Evolutionary conservation across 306 rosid species (phyloP).

Genomic region (Myrica gale): DNA sequence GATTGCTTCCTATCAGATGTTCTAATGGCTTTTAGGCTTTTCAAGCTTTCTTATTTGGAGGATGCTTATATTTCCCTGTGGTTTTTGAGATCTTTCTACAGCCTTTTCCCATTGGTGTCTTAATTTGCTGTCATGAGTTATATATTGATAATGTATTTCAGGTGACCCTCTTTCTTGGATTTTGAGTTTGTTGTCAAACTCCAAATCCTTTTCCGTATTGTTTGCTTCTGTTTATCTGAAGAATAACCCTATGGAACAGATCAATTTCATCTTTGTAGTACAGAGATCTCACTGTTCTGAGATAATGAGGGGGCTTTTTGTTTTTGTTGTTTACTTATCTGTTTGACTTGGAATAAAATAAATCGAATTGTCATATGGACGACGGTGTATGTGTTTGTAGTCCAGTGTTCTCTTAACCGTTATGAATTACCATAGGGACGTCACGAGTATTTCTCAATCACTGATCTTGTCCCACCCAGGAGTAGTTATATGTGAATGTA

Average conservation of each 20-base stretch:
- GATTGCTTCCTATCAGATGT: neutral
- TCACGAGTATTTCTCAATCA: neutral
- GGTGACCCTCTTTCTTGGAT: too few relatives aligned
- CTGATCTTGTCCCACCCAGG: neutral
- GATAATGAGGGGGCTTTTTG: neutral
- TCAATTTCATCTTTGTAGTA: neutral
- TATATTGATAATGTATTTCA: too few relatives aligned
- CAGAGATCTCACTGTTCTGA: too few relatives aligned
- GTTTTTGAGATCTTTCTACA: neutral
- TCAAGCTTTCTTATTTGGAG: neutral
- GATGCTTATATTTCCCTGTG: neutral
- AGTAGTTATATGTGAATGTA: neutral
- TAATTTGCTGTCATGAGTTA: neutral
- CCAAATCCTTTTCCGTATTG: too few relatives aligned
- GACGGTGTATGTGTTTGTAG: too few relatives aligned
- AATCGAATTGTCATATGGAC: neutral
- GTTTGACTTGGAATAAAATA: neutral
- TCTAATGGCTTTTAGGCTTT: neutral
- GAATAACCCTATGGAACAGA: neutral
- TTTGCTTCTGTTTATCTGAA: neutral
- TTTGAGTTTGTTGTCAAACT: too few relatives aligned
- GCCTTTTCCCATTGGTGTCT: neutral
- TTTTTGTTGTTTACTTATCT: neutral
- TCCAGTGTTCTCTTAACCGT: too few relatives aligned
- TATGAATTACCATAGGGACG: too few relatives aligned